A percentile compares a stretch with the other conserved stretches of the same genome.
Evolutionary conservation across 352 stramenopile species (phyloP).

Genomic region (Globisporangium megalacanthum): DNA sequence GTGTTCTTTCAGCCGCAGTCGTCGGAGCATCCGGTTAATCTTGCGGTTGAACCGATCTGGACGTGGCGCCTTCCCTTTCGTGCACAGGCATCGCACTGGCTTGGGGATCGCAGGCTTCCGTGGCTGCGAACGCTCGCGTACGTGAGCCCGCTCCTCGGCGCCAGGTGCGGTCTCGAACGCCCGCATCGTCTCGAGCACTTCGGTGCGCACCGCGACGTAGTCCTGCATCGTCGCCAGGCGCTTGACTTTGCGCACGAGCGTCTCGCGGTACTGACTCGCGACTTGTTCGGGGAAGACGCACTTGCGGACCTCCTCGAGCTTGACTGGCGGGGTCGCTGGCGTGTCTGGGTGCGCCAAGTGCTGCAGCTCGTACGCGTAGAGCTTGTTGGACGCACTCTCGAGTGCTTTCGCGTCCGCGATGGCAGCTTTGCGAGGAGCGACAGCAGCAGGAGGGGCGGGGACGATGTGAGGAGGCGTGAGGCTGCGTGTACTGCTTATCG

Average conservation of each 20-base stretch:
- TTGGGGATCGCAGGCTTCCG: conserved; percentile 76
- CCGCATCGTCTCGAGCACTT: conserved; percentile 48
- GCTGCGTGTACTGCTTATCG: conserved; percentile 1
- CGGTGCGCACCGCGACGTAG: conserved; percentile 42
- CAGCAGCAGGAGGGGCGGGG: not conserved
- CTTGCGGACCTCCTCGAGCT: conserved; percentile 50
- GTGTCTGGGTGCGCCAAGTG: conserved; percentile 16
- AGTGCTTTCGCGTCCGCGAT: conserved; percentile 30
- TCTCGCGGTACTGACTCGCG: conserved; percentile 42
- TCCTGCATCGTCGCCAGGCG: conserved; percentile 37
- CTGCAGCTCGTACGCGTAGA: conserved; percentile 28
- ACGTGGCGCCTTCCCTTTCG: conserved; percentile 34
- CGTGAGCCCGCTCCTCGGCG: conserved; percentile 17
- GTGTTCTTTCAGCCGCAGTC: conserved; percentile 65
- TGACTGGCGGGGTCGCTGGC: conserved; percentile 17
- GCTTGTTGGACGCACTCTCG: conserved; percentile 26
- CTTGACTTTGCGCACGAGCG: conserved; percentile 56
- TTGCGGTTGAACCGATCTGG: conserved; percentile 73
- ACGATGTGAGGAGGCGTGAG: not conserved
- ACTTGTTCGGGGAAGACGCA: conserved; percentile 45
- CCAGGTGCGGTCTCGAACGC: conserved; percentile 12
- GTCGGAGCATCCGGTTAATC: conserved; percentile 75
- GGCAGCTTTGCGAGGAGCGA: conserved; percentile 19
- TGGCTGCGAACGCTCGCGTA: conserved; percentile 22
- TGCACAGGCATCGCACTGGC: conserved; percentile 24